Base-by-base conservation (phyloP, 352 stramenopile genomes). In the Pythium oligandrum region DNA sequence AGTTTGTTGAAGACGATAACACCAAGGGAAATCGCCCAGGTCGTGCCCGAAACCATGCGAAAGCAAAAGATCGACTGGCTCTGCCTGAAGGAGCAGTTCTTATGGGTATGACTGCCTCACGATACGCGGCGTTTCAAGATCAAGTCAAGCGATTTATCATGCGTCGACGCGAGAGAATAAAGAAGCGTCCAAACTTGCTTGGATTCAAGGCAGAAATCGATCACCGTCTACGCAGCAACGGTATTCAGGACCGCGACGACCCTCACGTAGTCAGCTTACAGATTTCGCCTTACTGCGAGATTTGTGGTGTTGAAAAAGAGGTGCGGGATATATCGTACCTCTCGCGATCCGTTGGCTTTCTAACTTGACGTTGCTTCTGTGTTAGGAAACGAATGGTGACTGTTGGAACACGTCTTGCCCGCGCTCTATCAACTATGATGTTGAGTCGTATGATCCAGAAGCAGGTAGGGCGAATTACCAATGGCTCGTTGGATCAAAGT, bases 251-350 rank as follows among this genome's bases (percentile, higher is more conserved):
- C 43, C 72, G 78, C 48, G 66, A 70, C 36, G 73, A 90, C 33
- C 66, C 71, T 9, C 66, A 55, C 3, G 66, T 90, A 4, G 48
- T 89, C 7, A 80, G 93, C 47, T 63, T 95, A 2, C 45, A 88
- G 45, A 70, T 93, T 8, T 68, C 89, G 39, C 75, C 82, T 30
- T 70, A 77, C 9, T 95, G 85, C 56, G 73, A 88, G 46, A 88
- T 95, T 45, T 95, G 84, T 56, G 75, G 77, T 4, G 63, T 92
- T 4, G 85, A 95, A 55, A 92, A 91, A 68, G 81, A 93, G 71
- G 80, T 91, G 55, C 10, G 64, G 55, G 39, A 4, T 49, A 10
- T 35, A 33, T 12, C 43, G 7, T 45, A 32, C 42, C 17, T n/a
- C 35, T 43, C 38, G 7, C 0, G 38, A 12, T 42, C 12, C 38